Conservation (phyloP, 2,329 filamentous ascomycete genomes). For the Pseudocercospora cruenta region DNA sequence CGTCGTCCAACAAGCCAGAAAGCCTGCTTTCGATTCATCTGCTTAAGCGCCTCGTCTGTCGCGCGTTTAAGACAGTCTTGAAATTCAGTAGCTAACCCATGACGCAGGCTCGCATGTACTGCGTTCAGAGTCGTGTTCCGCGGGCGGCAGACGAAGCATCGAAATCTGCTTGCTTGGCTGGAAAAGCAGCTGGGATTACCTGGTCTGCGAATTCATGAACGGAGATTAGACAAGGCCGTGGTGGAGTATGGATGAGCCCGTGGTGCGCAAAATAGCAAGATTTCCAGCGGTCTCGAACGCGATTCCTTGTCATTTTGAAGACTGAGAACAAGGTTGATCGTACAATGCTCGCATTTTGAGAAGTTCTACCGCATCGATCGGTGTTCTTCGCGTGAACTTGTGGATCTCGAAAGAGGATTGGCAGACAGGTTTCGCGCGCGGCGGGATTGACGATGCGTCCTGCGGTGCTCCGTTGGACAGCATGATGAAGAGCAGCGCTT, state of each 20-base stretch:
- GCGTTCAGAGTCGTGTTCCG: slow-evolving; percentile 72
- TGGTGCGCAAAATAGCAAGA: neutral
- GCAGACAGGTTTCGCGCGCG: neutral
- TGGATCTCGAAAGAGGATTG: neutral
- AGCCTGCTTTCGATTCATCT: neutral
- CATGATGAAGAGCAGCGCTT: neutral
- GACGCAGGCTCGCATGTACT: slow-evolving; percentile 64
- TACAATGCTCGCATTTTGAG: neutral
- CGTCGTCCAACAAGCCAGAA: neutral
- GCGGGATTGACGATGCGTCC: slow-evolving; percentile 10
- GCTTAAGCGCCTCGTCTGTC: slow-evolving; percentile 1
- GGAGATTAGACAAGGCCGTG: slow-evolving; percentile 18
- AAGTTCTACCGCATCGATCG: neutral
- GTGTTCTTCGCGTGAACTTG: neutral
- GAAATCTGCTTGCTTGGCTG: slow-evolving; percentile 70
- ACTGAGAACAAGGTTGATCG: neutral
- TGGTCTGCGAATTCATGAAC: slow-evolving; percentile 11
- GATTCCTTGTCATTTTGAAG: neutral
- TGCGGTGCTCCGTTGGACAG: slow-evolving; percentile 3
- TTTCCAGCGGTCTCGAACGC: slow-evolving; percentile 1
- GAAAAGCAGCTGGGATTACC: slow-evolving; percentile 38
- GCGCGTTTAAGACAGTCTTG: neutral
- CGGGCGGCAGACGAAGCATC: slow-evolving; percentile 72
- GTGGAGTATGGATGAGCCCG: slow-evolving; percentile 7
- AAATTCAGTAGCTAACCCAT: neutral